These are phyloP conservation scores for Arthrobotrys musiformis DNA, from an alignment of 2,329 filamentous ascomycete species.

Conservation along the genomic window DNA sequence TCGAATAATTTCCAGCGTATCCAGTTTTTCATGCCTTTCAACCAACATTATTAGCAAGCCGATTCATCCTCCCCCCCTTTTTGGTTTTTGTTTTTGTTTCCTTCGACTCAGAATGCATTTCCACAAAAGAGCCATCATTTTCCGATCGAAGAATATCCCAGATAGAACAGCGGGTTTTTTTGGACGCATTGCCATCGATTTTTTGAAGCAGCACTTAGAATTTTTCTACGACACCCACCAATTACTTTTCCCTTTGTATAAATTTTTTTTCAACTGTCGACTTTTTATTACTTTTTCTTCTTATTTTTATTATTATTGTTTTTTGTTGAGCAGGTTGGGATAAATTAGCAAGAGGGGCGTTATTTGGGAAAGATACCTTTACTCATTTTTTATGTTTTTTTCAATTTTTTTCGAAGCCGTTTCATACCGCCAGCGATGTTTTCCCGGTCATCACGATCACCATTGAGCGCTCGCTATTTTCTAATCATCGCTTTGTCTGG, in stretches of 20 bases:
- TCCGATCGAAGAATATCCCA: constrained; percentile 48
- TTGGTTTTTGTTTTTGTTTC: neutral
- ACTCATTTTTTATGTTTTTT: constrained; percentile 45
- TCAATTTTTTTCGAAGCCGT: constrained; percentile 45
- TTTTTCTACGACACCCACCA: constrained; percentile 34
- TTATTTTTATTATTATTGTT: constrained; percentile 9
- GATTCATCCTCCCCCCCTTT: neutral
- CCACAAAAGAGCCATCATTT: constrained; percentile 22
- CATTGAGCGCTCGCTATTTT: constrained; percentile 54
- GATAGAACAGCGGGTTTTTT: constrained; percentile 56
- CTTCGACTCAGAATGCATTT: constrained; percentile 38
- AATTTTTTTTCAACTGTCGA: constrained; percentile 35
- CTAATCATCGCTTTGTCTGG: constrained; percentile 41
- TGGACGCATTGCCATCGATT: constrained; percentile 24
- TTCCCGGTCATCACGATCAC: constrained; percentile 44
- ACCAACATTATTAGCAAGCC: constrained; percentile 5
- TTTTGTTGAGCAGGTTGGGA: constrained; percentile 52
- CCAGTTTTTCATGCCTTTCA: constrained; percentile 3
- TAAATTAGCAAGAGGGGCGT: constrained; percentile 58
- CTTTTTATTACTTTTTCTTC: neutral
- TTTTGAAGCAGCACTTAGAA: constrained; percentile 55
- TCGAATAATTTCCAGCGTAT: constrained; percentile 11
- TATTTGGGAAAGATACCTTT: constrained; percentile 58
- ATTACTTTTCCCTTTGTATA: constrained; percentile 50
- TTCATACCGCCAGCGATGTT: constrained; percentile 42